Evolutionary conservation across 441 rosid species (phyloP).

Genomic region (Populus hybrid): DNA sequence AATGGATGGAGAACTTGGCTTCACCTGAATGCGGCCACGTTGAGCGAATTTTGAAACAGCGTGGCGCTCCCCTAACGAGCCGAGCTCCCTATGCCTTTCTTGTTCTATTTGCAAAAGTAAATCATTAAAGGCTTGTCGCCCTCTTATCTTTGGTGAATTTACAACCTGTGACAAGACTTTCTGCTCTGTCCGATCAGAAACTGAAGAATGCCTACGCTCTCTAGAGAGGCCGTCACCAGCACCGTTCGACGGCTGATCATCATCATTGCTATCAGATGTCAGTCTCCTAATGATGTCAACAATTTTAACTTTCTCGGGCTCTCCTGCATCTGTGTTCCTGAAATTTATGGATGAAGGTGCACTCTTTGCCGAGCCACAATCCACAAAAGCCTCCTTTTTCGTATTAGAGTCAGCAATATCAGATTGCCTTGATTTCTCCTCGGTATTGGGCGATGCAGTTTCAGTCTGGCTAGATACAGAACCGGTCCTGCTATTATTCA

Average conservation of each 20-base stretch:
- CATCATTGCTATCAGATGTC: conserved; percentile 35
- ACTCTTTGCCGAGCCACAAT: conserved; percentile 34
- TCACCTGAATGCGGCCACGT: conserved; percentile 84
- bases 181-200: conserved; percentile 26
- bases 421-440: conserved; percentile 24
- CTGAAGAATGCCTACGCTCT: conserved; percentile 17
- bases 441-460: conserved; percentile 11
- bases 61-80: conserved; percentile 42
- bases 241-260: conserved; percentile 22
- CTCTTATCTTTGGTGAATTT: conserved; percentile 63
- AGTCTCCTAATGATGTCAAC: conserved; percentile 67
- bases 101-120: conserved; percentile 57
- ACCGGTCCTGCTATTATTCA: conserved; percentile 37
- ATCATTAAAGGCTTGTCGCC: conserved; percentile 78
- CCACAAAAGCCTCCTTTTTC: conserved; percentile 29
- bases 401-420: conserved; percentile 25
- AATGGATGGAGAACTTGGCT: background rate
- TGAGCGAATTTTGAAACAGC: conserved; percentile 65
- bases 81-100: conserved; percentile 57
- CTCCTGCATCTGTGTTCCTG: conserved; percentile 33
- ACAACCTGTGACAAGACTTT: conserved; percentile 31
- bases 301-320: conserved; percentile 56
- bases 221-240: conserved; percentile 22
- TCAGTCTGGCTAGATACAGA: conserved; percentile 31
- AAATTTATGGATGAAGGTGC: conserved; percentile 22